These are phyloP conservation scores for Hypoxylon sp. DNA, from an alignment of 2,329 filamentous ascomycete species.

Conservation along the genomic window DNA sequence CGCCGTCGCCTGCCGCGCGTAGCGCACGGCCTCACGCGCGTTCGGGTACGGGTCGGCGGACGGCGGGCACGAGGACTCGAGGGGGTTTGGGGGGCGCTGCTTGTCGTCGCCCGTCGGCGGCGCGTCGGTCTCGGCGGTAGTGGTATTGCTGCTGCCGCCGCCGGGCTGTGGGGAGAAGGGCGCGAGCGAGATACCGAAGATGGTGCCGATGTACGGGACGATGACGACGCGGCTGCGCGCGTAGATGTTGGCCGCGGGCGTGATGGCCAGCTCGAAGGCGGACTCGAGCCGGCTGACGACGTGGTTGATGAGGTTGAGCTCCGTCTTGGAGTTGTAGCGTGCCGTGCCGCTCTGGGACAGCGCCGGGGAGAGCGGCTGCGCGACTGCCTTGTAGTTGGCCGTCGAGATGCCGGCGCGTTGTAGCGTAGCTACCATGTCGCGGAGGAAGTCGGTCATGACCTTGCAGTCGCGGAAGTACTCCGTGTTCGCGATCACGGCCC, in stretches of 20 bases:
- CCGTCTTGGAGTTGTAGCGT: slow-evolving; percentile 52
- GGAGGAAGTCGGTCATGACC: slow-evolving; percentile 52
- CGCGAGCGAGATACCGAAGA: slow-evolving; percentile 44
- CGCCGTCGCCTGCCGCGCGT: slow-evolving; percentile 54
- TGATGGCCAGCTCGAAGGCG: slow-evolving; percentile 55
- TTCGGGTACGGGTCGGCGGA: slow-evolving; percentile 55
- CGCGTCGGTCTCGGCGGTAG: slow-evolving; percentile 3
- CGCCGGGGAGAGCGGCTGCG: slow-evolving; percentile 44
- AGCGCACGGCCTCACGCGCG: slow-evolving; percentile 54
- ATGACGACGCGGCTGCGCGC: slow-evolving; percentile 26
- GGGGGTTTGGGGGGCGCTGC: slow-evolving; percentile 38
- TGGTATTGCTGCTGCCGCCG: slow-evolving; percentile 13
- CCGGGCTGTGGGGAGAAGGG: slow-evolving; percentile 27
- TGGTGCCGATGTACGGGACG: slow-evolving; percentile 31
- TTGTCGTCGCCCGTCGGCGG: slow-evolving; percentile 33
- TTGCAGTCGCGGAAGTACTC: slow-evolving; percentile 53
- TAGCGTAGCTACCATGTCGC: slow-evolving; percentile 54
- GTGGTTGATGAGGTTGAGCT: slow-evolving; percentile 53
- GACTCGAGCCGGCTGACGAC: slow-evolving; percentile 54
- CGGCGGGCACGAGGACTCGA: slow-evolving; percentile 54
- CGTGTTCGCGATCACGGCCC: slow-evolving; percentile 59
- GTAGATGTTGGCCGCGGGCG: slow-evolving; percentile 48
- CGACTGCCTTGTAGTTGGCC: slow-evolving; percentile 54
- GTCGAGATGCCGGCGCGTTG: slow-evolving; percentile 55
- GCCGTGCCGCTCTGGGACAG: slow-evolving; percentile 34